Conservation (phyloP, 306 rosid species). For the Arachis hypogaea region DNA sequence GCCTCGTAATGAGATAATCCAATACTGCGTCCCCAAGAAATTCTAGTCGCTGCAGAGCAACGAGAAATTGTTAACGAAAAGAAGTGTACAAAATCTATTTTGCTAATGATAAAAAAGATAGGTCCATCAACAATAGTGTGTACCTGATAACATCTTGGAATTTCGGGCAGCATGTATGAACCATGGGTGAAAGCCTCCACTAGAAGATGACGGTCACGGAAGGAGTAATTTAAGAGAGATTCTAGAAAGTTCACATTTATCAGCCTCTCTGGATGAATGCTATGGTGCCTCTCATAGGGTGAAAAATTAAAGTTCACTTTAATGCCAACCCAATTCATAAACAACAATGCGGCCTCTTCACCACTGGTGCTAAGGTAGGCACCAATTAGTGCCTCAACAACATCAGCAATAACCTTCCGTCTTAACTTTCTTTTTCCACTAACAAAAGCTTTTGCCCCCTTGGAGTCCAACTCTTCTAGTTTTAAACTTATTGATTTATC, state of each 20-base stretch:
- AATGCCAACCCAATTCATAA: slow-evolving; percentile 79
- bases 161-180: slow-evolving; percentile 83
- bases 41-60: slow-evolving; percentile 67
- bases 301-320: slow-evolving; percentile 52
- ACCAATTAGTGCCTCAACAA: slow-evolving; percentile 93
- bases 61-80: slow-evolving; percentile 23
- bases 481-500: slow-evolving; percentile 34
- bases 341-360: slow-evolving; percentile 63
- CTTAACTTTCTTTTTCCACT: slow-evolving; percentile 53
- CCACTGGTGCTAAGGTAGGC: slow-evolving; percentile 79
- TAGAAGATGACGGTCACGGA: slow-evolving; percentile 60
- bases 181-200: slow-evolving; percentile 94
- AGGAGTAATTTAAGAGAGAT: slow-evolving; percentile 61
- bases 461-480: slow-evolving; percentile 42
- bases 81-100: background rate
- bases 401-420: slow-evolving; percentile 72
- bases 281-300: slow-evolving; percentile 52
- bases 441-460: slow-evolving; percentile 43
- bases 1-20: slow-evolving; percentile 68
- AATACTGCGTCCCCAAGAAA: slow-evolving; percentile 78
- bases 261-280: slow-evolving; percentile 44
- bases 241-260: slow-evolving; percentile 58
- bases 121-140: background rate
- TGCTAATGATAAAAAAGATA: background rate
- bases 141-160: slow-evolving; percentile 93